Evolutionary conservation across 352 stramenopile species (phyloP).

Genomic region (Pythium pyrilobum): DNA sequence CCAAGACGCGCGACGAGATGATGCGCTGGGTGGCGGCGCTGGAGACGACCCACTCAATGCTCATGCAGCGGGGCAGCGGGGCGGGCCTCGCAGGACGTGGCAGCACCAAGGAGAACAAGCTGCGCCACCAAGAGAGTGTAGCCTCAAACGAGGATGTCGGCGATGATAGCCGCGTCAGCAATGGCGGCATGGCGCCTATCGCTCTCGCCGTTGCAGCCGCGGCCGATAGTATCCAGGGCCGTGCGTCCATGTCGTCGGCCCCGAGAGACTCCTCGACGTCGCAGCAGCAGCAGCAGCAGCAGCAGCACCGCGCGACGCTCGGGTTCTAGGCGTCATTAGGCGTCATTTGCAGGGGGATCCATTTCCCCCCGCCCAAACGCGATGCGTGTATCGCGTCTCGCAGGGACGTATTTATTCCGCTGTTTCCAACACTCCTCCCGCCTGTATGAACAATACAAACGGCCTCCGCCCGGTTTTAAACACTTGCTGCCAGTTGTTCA

Average conservation of each 20-base stretch:
- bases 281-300: slow-evolving; percentile 23
- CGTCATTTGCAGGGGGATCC: slow-evolving; percentile 9
- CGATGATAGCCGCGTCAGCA: slow-evolving; percentile 6
- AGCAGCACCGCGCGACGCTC: slow-evolving; percentile 50
- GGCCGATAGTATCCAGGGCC: background rate
- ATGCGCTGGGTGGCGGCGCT: slow-evolving; percentile 60
- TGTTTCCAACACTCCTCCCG: slow-evolving; percentile 18
- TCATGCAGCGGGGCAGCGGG: slow-evolving; percentile 29
- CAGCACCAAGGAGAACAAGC: slow-evolving; percentile 24
- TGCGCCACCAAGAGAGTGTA: slow-evolving; percentile 22
- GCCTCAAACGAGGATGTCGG: slow-evolving; percentile 18
- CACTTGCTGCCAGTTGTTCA: background rate
- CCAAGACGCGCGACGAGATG: slow-evolving; percentile 72
- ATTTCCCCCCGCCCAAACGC: background rate
- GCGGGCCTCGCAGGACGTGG: slow-evolving; percentile 4
- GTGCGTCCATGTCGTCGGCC: background rate
- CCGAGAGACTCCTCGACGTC: slow-evolving; percentile 21
- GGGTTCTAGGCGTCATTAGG: slow-evolving; percentile 43
- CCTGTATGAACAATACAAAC: background rate
- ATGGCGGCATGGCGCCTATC: slow-evolving; percentile 4
- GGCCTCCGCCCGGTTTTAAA: slow-evolving; percentile 1
- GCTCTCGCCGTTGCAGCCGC: slow-evolving; percentile 7
- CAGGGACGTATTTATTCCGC: slow-evolving; percentile 29
- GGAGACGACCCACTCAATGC: slow-evolving; percentile 42
- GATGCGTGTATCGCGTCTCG: slow-evolving; percentile 14